Conservation (phyloP, 768 basidiomycete genomes). For the Tylopilus vinaceipallidus region DNA sequence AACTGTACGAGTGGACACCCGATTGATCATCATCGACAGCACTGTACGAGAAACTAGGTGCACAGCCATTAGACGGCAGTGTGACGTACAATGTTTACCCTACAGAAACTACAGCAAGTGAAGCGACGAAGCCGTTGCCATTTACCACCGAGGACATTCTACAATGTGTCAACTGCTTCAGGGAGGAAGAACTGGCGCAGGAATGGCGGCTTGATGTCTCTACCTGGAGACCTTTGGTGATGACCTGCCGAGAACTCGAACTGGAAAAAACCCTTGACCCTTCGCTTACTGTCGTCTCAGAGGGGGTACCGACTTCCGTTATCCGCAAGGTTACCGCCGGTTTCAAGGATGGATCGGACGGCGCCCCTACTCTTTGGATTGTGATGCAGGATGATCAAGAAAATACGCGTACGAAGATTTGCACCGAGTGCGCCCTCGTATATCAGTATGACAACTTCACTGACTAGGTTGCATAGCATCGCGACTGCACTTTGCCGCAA, state of each 20-base stretch:
- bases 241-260: neutral
- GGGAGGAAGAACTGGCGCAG: neutral
- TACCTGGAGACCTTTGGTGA: neutral
- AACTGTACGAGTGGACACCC: neutral
- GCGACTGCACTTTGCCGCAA: neutral
- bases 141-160: neutral
- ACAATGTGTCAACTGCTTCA: neutral
- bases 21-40: neutral
- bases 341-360: neutral
- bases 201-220: neutral
- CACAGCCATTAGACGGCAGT: neutral
- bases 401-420: neutral
- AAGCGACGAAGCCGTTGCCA: neutral
- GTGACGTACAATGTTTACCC: neutral
- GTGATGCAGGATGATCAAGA: no score
- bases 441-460: neutral
- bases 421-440: neutral
- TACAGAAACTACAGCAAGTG: neutral
- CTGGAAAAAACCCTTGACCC: neutral
- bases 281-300: neutral
- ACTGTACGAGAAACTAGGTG: neutral
- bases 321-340: neutral
- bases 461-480: neutral
- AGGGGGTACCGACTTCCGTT: neutral
- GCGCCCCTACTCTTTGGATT: neutral